Conservation (phyloP, 2,329 filamentous ascomycete species). For the Cercospora brassicicola region DNA sequence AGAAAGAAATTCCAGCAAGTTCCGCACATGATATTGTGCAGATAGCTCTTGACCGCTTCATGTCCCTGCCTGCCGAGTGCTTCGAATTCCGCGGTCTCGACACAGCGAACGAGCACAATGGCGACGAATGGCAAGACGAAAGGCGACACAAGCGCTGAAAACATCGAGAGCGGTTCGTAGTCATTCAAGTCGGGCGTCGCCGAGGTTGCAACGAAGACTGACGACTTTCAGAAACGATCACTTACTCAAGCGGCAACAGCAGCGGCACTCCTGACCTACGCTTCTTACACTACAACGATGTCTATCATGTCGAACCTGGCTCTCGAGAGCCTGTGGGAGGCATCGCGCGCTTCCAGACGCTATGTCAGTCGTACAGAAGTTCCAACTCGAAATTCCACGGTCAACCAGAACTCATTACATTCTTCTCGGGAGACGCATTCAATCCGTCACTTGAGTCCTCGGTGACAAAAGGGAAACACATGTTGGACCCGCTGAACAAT, state of each 20-base stretch:
- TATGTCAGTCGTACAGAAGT: conserved; percentile 67
- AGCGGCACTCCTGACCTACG: conserved; percentile 60
- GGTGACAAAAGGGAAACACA: conserved; percentile 84
- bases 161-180: not conserved
- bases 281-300: conserved; percentile 89
- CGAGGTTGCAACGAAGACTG: not conserved
- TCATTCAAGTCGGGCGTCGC: not conserved
- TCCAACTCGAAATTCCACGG: conserved; percentile 57
- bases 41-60: not conserved
- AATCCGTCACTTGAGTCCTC: conserved; percentile 87
- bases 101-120: not conserved
- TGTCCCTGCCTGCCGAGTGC: not conserved
- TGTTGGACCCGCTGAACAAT: conserved; percentile 80
- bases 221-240: conserved; percentile 26
- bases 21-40: not conserved
- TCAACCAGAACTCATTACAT: conserved; percentile 68
- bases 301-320: conserved; percentile 78
- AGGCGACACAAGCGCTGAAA: not conserved
- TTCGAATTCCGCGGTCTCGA: not conserved
- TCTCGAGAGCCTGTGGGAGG: conserved; percentile 84
- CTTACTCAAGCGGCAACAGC: conserved; percentile 23
- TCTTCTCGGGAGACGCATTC: conserved; percentile 91
- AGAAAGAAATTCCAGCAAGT: not conserved
- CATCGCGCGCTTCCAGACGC: conserved; percentile 73
- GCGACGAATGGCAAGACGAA: not conserved